Evolutionary conservation across 208 protist genomes (phyloP), one percentile per base, ranked within the genome.

Genomic region (Entamoeba dispar): DNA sequence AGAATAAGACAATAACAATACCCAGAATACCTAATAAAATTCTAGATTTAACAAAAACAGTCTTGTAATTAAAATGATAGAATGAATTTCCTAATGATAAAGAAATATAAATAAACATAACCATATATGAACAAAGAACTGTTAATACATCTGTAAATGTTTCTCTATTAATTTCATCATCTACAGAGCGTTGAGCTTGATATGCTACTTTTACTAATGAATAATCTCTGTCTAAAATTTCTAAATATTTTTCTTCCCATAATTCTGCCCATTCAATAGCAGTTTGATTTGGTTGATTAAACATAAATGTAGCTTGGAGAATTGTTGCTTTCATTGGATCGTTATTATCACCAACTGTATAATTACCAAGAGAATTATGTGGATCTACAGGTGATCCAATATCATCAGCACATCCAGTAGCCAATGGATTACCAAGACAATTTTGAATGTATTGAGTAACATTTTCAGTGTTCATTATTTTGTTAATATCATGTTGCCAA

Each of bases 71-170:
- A 10, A 91, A 51, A 51, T 91, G 49, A 51, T 91, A 91, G 49
- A 91, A 51, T 17, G 43, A 51, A 91, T 91, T 91, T 19, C 96
- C 96, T 2, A 96, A 91, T 31, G 95, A 77, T 22, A 97, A 17
- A 4, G 95, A 93, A 5, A 96, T 94, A 57, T 96, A 96, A 6
- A 96, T 5, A 43, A 96, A 96, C 96, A 96, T 96, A 5, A 94
- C 93, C 17, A 91, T n/a, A 93, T 96, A 96, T 43, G 92, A 94
- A 22, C 96, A 93, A 0, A 93, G 4, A 51, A 96, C 92, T 3
- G 95, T 96, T 69, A 50, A 34, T 43, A 96, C 94, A 77, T 96
- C 96, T 4, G 92, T 92, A 22, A 43, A 61, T 27, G 52, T 69
- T 27, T 96, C 94, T n/a, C 94, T 49, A 3, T 90, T 19, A 4